phyloP scores from a whole-genome alignment of 371 early-diverging fungal species.

The Choanephora cucurbitarum region DNA sequence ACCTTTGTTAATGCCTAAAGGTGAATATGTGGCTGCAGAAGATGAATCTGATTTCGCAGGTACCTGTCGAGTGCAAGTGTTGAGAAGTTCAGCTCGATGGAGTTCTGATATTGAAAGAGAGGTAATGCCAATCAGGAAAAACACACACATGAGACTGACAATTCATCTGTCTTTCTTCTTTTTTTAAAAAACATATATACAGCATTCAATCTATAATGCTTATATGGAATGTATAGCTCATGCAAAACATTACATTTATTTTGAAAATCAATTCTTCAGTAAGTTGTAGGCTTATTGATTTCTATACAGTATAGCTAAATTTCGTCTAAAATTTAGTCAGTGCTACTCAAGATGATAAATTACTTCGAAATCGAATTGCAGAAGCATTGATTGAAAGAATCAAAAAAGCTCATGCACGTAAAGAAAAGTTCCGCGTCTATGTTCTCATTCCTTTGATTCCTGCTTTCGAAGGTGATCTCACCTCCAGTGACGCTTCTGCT shows the following conservation, averaged over 20 bases:
- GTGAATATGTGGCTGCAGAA: conserved; percentile 74
- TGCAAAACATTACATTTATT: conserved; percentile 88
- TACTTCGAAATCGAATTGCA: conserved; percentile 48
- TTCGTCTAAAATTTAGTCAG: conserved; percentile 25
- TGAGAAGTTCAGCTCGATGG: conserved; percentile 72
- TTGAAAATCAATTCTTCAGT: conserved; percentile 97
- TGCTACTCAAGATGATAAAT: conserved; percentile 45
- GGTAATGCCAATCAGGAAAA: too few species aligned
- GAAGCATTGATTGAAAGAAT: conserved; percentile 82
- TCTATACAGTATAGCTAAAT: too few species aligned
- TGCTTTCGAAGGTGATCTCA: conserved; percentile 86
- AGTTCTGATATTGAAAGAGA: conserved; percentile 66
- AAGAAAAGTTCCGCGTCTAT: conserved; percentile 77
- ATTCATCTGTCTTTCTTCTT: too few species aligned
- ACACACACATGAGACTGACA: too few species aligned
- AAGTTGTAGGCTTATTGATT: too few species aligned
- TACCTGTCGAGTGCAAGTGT: conserved; percentile 69
- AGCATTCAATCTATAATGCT: conserved; percentile 85
- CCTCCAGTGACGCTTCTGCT: conserved; percentile 71
- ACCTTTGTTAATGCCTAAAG: conserved; percentile 81
- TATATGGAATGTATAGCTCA: conserved; percentile 78
- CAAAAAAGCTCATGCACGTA: conserved; percentile 65
- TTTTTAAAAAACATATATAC: neutral
- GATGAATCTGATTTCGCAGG: conserved; percentile 68
- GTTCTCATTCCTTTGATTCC: conserved; percentile 91